A percentile compares a stretch with the other conserved stretches of the same genome.
Conservation (phyloP, 345 rosid genomes). For the Lepidium aucheri region DNA sequence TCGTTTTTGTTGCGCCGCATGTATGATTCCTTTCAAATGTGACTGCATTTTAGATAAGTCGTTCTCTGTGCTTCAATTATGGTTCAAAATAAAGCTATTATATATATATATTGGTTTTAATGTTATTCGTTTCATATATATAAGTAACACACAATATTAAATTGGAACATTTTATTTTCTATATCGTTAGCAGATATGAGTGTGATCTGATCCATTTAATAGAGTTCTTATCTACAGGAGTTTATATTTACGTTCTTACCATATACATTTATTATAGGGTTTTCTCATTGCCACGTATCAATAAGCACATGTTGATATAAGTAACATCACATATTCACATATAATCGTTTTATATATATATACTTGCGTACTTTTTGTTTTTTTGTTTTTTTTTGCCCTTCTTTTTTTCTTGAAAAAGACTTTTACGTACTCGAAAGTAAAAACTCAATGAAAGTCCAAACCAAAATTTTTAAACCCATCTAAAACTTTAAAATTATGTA, state of each 20-base stretch:
- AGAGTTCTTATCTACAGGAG: constrained; percentile 17
- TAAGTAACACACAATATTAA: not conserved
- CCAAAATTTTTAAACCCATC: too few relatives aligned
- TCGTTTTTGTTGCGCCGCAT: constrained; percentile 5
- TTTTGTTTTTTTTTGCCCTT: too few relatives aligned
- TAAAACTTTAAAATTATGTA: too few relatives aligned
- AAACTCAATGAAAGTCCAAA: too few relatives aligned
- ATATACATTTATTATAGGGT: not conserved
- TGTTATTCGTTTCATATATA: not conserved
- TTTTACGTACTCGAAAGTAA: not conserved
- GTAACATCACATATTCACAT: not conserved
- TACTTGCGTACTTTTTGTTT: too few relatives aligned
- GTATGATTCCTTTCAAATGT: constrained; percentile 17
- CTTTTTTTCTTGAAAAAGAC: too few relatives aligned
- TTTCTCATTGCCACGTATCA: constrained; percentile 2
- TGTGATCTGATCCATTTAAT: not conserved
- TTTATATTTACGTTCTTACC: not conserved
- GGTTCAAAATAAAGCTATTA: not conserved
- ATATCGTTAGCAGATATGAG: constrained; percentile 4
- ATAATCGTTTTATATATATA: not conserved
- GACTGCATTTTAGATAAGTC: constrained; percentile 9
- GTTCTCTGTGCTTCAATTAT: not conserved
- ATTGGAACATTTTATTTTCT: constrained; percentile 6
- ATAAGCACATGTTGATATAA: not conserved
- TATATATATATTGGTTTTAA: too few relatives aligned